Conservation (phyloP, 352 stramenopile species). For the Phytopythium aichiense region DNA sequence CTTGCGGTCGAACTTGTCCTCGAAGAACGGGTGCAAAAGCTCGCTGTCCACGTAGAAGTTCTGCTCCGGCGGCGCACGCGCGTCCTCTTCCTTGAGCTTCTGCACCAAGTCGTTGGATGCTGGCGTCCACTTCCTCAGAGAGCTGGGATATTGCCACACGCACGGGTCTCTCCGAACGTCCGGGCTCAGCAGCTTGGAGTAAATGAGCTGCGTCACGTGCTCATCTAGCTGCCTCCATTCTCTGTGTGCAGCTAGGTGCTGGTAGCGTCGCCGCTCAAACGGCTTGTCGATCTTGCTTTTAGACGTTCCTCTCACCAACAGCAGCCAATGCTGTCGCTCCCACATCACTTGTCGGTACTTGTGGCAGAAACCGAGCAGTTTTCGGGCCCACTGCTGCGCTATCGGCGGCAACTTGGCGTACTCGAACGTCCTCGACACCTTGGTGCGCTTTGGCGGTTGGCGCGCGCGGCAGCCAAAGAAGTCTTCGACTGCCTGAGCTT, state of each 20-base stretch:
- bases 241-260: not conserved
- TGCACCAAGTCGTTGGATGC: not conserved
- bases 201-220: no score
- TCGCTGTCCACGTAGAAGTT: not conserved
- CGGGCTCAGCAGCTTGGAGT: no score
- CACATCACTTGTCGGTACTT: not conserved
- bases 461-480: not conserved
- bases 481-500: not conserved
- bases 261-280: no score
- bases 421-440: not conserved
- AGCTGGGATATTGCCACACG: no score
- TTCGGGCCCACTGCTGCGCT: not conserved
- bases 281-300: no score
- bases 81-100: not conserved
- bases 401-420: not conserved
- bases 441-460: not conserved
- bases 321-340: not conserved
- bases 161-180: no score
- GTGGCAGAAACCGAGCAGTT: no score
- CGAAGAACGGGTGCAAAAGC: not conserved
- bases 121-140: no score
- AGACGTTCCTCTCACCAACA: not conserved
- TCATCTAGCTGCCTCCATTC: not conserved
- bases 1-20: constrained; percentile 15
- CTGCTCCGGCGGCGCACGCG: no score